Conservation (phyloP, 352 stramenopile species). For the Phytopythium vexans region DNA sequence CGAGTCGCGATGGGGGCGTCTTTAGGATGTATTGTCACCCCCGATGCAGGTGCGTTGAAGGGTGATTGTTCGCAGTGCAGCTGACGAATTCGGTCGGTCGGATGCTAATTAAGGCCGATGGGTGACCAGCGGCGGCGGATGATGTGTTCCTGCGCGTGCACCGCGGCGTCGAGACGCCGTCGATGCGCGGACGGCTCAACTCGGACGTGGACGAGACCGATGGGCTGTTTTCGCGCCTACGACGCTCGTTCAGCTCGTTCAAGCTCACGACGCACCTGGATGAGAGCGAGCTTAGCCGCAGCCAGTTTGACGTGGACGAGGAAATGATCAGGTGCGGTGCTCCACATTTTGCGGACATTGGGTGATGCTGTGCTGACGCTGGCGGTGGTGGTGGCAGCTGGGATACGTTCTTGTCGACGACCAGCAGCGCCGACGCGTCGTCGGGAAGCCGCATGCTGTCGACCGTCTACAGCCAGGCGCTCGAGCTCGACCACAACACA, state of each 20-base stretch:
- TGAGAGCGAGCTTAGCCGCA: constrained; percentile 5
- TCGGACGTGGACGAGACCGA: no score
- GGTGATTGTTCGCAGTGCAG: background rate
- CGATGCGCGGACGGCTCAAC: no score
- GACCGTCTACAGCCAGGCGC: constrained; percentile 75
- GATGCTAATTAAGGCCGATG: no score
- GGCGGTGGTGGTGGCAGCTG: constrained; percentile 18
- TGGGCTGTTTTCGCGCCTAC: constrained; percentile 12
- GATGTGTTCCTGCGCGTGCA: no score
- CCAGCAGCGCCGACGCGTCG: constrained; percentile 45
- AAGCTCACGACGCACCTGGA: constrained; percentile 12
- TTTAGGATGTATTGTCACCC: constrained; percentile 3
- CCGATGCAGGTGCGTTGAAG: background rate
- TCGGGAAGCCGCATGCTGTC: constrained; percentile 73
- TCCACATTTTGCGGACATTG: background rate
- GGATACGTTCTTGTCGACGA: constrained; percentile 35
- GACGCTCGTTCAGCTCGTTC: constrained; percentile 45
- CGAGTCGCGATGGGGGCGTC: background rate
- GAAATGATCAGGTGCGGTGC: constrained; percentile 24
- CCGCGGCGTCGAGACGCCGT: no score
- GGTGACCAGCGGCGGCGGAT: no score
- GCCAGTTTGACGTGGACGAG: constrained; percentile 16
- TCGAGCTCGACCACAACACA: constrained; percentile 67
- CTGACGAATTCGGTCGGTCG: no score
- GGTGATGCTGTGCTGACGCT: background rate